Evolutionary conservation across 805 yeast genomes (phyloP), one percentile per base, ranked within the genome.

Genomic region (Saturnispora serradocipensis): DNA sequence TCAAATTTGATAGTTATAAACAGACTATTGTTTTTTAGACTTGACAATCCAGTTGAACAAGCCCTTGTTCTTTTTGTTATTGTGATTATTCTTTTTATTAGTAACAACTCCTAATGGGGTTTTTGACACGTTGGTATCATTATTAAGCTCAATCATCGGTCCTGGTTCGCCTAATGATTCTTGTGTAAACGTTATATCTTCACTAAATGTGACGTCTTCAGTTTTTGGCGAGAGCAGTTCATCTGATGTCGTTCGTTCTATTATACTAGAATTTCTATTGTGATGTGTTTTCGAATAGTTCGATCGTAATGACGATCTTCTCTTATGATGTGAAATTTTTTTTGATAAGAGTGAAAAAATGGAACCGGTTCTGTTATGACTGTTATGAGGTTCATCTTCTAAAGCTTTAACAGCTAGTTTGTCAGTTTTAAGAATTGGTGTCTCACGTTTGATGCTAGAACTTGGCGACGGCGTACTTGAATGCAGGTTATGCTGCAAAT

Each of bases 91-190:
- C 13, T 48, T 35, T 16, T 50, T 20, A 27, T 11, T 13, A 35
- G n/a, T 34, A 45, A n/a, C 22, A n/a, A 25, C 28, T 9, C 25
- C 16, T 28, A 42, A 35, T 10, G 36, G 43, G 4, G 48, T 36
- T 47, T 51, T 36, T 30, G 39, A 25, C 15, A n/a, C 25, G 24
- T 38, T 49, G 9, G 44, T 32, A 49, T 53, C 51, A 40, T 48
- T 43, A 30, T 27, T 28, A 30, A 58, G 48, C 46, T 60, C 59
- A 45, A 65, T 51, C 62, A 66, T 66, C n/a, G 69, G 69, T 13
- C 69, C 69, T 4, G 69, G 69, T 47, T 66, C 68, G 40, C 69
- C 69, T 15, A 65, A 27, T n/a, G 45, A 45, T 15, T 61, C 65
- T 34, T 58, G 64, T 8, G 63, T 61, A 30, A 64, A 42, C 5